A percentile compares a stretch with the other conserved stretches of the same genome.
These are phyloP conservation scores for Candida quercuum DNA, from an alignment of 805 yeast genomes.

Conservation along the genomic window DNA sequence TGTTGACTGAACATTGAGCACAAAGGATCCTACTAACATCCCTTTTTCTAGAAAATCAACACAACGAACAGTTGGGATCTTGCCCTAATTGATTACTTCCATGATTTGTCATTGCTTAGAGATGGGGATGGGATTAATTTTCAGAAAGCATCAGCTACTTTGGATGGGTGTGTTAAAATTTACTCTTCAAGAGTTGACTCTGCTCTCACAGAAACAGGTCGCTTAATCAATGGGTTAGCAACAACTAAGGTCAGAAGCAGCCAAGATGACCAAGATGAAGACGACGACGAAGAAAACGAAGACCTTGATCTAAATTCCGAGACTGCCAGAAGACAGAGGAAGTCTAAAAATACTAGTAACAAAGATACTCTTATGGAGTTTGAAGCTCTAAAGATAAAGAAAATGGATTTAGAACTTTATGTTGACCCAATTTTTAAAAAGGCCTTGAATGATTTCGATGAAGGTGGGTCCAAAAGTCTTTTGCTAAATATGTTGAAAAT, in stretches of 20 bases:
- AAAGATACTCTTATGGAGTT: conserved; percentile 49
- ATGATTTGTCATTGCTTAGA: conserved; percentile 68
- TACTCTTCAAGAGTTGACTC: conserved; percentile 89
- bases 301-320: conserved; percentile 10
- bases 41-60: conserved; percentile 55
- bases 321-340: conserved; percentile 22
- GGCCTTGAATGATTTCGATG: conserved; percentile 73
- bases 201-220: conserved; percentile 86
- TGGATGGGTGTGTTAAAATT: conserved; percentile 93
- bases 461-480: conserved; percentile 74
- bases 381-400: conserved; percentile 44
- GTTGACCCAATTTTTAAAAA: conserved; percentile 75
- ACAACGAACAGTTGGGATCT: conserved; percentile 85
- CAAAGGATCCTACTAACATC: neutral
- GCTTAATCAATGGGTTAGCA: conserved; percentile 71
- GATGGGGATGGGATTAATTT: conserved; percentile 79
- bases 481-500: conserved; percentile 56
- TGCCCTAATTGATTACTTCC: conserved; percentile 87
- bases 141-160: conserved; percentile 84
- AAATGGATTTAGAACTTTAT: conserved; percentile 56
- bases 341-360: conserved; percentile 17
- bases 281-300: conserved; percentile 15
- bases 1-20: neutral
- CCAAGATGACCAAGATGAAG: conserved; percentile 14
- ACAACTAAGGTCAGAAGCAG: conserved; percentile 25